Percentiles rank a stretch among this genome's conserved stretches.
Evolutionary conservation across 1,139 yeast genomes (phyloP).

Genomic region (Yamadazyma blattariae): DNA sequence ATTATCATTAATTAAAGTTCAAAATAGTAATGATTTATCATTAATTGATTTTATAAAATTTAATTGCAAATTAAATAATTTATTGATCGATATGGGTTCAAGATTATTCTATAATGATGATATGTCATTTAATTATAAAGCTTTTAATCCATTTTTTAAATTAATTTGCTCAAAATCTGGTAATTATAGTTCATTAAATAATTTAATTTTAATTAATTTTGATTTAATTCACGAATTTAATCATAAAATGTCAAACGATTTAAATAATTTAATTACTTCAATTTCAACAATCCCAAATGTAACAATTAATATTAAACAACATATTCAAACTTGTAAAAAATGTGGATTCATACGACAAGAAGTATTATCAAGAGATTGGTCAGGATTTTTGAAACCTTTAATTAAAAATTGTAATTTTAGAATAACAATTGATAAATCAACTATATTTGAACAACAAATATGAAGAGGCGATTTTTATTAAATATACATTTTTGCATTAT

Average conservation of each 20-base stretch:
- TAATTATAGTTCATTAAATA: slow-evolving; percentile 26
- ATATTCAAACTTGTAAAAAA: slow-evolving; percentile 27
- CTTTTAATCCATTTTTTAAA: slow-evolving; percentile 41
- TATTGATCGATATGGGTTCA: slow-evolving; percentile 49
- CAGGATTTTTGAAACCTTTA: slow-evolving; percentile 25
- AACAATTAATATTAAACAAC: slow-evolving; percentile 15
- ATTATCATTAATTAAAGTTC: slow-evolving; percentile 35
- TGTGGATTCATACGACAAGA: slow-evolving; percentile 26
- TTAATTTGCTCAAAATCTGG: slow-evolving; percentile 41
- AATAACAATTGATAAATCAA: too few relatives aligned
- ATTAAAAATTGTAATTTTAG: slow-evolving; percentile 13
- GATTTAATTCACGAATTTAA: slow-evolving; percentile 26
- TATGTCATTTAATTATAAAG: slow-evolving; percentile 29
- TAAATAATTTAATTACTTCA: slow-evolving; percentile 25
- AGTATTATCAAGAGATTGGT: slow-evolving; percentile 25
- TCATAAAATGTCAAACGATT: slow-evolving; percentile 14
- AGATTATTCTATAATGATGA: slow-evolving; percentile 37
- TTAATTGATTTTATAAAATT: slow-evolving; percentile 40
- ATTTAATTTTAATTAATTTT: slow-evolving; percentile 30
- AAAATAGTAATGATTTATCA: slow-evolving; percentile 45
- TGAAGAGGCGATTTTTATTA: too few relatives aligned
- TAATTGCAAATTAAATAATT: slow-evolving; percentile 24
- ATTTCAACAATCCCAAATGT: slow-evolving; percentile 26
- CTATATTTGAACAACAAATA: too few relatives aligned
- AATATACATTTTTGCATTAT: too few relatives aligned